These are phyloP conservation scores for Parafenestella ontariensis DNA, from an alignment of 2,329 filamentous ascomycete species.

Conservation along the genomic window DNA sequence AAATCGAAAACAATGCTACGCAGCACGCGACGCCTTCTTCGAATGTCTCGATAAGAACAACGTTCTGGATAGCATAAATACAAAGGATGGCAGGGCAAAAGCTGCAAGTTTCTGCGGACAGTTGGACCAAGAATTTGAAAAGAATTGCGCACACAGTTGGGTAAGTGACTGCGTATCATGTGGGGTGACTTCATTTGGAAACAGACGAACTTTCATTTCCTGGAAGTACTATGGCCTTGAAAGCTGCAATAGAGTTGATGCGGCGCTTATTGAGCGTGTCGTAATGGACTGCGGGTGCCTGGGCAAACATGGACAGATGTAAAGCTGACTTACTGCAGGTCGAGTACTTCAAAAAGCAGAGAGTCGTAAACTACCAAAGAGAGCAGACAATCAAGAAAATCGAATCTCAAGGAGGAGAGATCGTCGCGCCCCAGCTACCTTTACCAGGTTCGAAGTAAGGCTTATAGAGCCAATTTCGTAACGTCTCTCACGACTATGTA, in stretches of 20 bases:
- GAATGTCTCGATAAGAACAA: conserved; percentile 80
- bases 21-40: conserved; percentile 87
- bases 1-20: conserved; percentile 86
- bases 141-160: conserved; percentile 89
- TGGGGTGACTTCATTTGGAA: not conserved
- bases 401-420: conserved; percentile 53
- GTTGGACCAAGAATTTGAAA: conserved; percentile 74
- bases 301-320: not conserved
- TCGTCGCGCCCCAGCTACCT: conserved; percentile 44
- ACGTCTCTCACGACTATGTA: conserved; percentile 18
- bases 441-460: conserved; percentile 29
- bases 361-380: conserved; percentile 90
- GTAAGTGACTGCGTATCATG: conserved; percentile 61
- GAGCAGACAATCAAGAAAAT: conserved; percentile 65
- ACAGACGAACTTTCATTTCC: not conserved
- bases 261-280: not conserved
- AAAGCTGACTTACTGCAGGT: conserved; percentile 63
- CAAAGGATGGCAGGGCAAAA: conserved; percentile 59
- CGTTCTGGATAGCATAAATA: conserved; percentile 76
- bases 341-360: conserved; percentile 96
- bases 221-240: not conserved
- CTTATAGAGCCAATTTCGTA: not conserved
- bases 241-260: not conserved
- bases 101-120: conserved; percentile 63
- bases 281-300: not conserved